A percentile compares a stretch with the other conserved stretches of the same genome.
phyloP scores from a whole-genome alignment of 148 eudicot species.

The Amaranthus hypochondriacus region DNA sequence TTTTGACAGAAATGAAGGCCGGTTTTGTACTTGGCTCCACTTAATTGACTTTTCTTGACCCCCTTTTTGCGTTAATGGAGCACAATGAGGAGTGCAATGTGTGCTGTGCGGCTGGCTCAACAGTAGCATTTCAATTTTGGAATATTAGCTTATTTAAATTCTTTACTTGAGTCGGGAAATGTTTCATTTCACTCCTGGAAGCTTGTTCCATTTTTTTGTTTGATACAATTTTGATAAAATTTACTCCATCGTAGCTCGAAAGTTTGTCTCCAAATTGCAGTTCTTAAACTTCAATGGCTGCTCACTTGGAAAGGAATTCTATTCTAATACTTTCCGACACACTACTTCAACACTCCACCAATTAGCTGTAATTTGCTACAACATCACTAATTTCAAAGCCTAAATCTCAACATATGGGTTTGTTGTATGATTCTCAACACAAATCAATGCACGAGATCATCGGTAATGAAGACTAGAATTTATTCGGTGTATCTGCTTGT shows the following conservation, averaged over 20 bases:
- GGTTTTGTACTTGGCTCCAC: neutral
- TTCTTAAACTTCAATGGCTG: neutral
- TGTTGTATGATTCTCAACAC: no score
- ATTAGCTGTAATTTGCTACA: neutral
- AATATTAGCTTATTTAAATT: neutral
- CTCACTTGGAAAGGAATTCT: neutral
- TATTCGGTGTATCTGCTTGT: no score
- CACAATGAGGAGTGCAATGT: neutral
- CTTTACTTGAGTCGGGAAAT: neutral
- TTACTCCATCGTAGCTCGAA: neutral
- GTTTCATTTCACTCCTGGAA: neutral
- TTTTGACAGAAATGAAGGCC: neutral
- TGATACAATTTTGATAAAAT: neutral
- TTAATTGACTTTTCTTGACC: neutral
- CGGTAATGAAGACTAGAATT: no score
- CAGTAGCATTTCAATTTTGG: neutral
- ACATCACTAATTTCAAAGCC: no score
- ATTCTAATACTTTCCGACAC: neutral
- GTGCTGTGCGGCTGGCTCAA: neutral
- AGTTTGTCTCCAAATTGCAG: neutral
- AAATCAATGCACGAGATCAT: no score
- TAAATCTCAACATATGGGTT: no score
- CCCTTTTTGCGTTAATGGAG: neutral
- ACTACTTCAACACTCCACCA: neutral
- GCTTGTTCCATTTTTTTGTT: neutral